These are phyloP conservation scores for Eucalyptus curtisii DNA, from an alignment of 345 rosid species.

Conservation along the genomic window DNA sequence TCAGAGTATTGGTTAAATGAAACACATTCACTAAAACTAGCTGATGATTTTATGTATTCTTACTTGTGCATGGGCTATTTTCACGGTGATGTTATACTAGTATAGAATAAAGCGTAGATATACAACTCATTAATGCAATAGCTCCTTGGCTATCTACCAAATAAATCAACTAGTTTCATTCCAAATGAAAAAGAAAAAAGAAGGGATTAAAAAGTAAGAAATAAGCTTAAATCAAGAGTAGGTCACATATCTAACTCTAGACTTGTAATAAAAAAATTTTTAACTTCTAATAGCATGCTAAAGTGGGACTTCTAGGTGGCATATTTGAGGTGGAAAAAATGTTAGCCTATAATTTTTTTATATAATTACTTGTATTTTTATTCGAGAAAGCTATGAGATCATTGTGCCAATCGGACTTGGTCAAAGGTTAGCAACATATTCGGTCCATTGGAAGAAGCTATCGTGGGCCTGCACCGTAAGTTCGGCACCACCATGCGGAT, in stretches of 20 bases:
- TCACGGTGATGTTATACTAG: neutral
- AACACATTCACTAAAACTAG: neutral
- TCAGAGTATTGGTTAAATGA: too few relatives aligned
- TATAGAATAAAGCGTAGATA: too few relatives aligned
- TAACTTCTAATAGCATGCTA: neutral
- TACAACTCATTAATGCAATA: neutral
- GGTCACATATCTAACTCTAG: neutral
- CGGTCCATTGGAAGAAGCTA: neutral
- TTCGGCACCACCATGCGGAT: neutral
- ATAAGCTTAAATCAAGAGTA: neutral
- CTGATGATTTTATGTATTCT: too few relatives aligned
- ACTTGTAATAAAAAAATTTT: neutral
- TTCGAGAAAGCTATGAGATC: neutral
- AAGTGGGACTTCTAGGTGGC: neutral
- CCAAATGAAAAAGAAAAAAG: neutral
- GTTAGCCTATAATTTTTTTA: neutral
- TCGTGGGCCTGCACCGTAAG: neutral
- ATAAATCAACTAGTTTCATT: neutral
- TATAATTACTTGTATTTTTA: neutral
- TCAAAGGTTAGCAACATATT: neutral
- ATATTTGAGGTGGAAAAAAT: neutral
- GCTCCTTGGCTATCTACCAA: neutral
- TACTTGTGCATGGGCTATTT: neutral
- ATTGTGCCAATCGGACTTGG: neutral
- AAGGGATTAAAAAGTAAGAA: neutral